Percentiles rank a stretch among this genome's conserved stretches.
Evolutionary conservation across 2,329 filamentous ascomycete genomes (phyloP).

Genomic region (Thermochaetoides dissita): DNA sequence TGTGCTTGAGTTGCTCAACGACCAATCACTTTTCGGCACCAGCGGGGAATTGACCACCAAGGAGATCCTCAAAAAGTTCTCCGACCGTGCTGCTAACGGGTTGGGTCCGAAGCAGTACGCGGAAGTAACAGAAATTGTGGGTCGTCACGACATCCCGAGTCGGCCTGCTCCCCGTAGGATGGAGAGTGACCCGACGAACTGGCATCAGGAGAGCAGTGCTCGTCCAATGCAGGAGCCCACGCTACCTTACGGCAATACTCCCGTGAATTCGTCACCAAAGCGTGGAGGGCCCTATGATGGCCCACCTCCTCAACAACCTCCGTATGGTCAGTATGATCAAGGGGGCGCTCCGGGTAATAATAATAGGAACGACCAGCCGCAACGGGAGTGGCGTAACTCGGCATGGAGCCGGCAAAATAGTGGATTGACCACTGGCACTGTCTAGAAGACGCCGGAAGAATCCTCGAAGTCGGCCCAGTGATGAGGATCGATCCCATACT

Average conservation of each 20-base stretch:
- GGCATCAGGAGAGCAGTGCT: constrained; percentile 73
- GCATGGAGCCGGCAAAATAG: constrained; percentile 37
- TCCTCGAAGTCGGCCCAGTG: too few species aligned
- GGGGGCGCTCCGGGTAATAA: constrained; percentile 22
- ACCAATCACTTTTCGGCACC: constrained; percentile 67
- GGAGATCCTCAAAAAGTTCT: constrained; percentile 88
- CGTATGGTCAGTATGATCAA: constrained; percentile 21
- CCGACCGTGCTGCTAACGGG: constrained; percentile 49
- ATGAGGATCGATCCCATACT: too few species aligned
- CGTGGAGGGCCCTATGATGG: constrained; percentile 32
- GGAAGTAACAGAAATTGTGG: constrained; percentile 43
- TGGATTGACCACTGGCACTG: constrained; percentile 34
- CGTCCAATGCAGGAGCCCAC: constrained; percentile 58
- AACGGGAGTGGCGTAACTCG: constrained; percentile 45
- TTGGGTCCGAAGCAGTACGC: constrained; percentile 38
- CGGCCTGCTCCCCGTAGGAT: constrained; percentile 48
- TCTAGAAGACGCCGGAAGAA: constrained; percentile 14
- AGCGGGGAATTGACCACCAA: constrained; percentile 86
- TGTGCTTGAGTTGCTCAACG: constrained; percentile 70
- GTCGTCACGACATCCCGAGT: constrained; percentile 43
- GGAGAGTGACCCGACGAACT: constrained; percentile 74
- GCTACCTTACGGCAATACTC: constrained; percentile 13
- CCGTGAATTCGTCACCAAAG: constrained; percentile 33
- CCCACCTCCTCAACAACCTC: constrained; percentile 23
- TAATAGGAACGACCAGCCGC: constrained; percentile 31